phyloP scores from a whole-genome alignment of 176 grass and related monocot species.

The Phoenix dactylifera region DNA sequence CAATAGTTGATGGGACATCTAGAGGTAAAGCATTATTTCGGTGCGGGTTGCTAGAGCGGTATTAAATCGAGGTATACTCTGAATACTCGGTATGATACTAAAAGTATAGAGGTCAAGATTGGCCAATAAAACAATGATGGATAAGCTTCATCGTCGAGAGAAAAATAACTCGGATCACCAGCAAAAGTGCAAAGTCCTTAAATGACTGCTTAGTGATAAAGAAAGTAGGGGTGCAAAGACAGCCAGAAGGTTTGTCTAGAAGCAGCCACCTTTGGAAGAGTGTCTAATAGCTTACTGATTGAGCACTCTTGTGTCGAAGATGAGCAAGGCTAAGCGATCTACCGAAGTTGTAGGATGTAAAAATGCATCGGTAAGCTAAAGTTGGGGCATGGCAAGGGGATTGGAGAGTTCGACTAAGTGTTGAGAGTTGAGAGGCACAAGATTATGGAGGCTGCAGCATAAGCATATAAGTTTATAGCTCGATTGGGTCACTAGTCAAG shows the following conservation, averaged over 20 bases:
- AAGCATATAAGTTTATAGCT: no score
- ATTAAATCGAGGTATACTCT: no score
- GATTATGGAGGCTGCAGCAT: no score
- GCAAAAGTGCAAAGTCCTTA: not conserved
- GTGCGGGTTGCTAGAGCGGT: no score
- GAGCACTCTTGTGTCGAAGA: not conserved
- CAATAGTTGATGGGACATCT: no score
- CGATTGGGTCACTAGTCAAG: no score
- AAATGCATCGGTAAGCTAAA: not conserved
- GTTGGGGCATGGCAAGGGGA: no score
- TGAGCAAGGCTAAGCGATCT: not conserved
- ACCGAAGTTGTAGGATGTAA: not conserved
- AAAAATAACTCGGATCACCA: not conserved
- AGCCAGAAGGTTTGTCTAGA: no score
- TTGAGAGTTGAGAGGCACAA: no score
- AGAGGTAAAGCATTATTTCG: no score
- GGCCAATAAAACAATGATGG: constrained; percentile 11
- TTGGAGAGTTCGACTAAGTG: no score
- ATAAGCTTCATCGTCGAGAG: constrained; percentile 21
- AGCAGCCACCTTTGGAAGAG: not conserved
- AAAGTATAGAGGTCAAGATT: constrained; percentile 3
- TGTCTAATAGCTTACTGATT: not conserved
- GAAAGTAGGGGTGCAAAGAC: not conserved
- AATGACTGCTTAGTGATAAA: not conserved
- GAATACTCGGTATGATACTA: not conserved